phyloP scores from a whole-genome alignment of 1,284 basidiomycete genomes.

The Leccinum cinnamomeum region DNA sequence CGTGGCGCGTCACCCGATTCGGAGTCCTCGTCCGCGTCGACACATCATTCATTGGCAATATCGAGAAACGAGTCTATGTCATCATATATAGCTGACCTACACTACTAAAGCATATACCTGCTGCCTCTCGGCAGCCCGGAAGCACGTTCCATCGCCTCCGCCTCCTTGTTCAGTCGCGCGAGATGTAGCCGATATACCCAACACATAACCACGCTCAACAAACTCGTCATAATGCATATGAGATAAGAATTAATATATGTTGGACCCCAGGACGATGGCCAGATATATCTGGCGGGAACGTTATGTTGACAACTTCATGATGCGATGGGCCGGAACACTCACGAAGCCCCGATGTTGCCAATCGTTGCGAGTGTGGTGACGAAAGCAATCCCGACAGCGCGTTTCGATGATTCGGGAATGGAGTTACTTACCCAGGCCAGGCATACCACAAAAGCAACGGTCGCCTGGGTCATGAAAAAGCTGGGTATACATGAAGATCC shows the following conservation, averaged over 20 bases:
- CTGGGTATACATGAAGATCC: conserved; percentile 25
- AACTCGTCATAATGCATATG: conserved; percentile 52
- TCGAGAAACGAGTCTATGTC: background rate
- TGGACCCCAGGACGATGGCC: conserved; percentile 40
- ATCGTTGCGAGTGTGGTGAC: conserved; percentile 53
- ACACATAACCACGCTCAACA: conserved; percentile 51
- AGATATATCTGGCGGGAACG: conserved; percentile 40
- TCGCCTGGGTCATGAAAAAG: conserved; percentile 56
- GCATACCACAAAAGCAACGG: conserved; percentile 51
- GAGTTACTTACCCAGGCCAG: conserved; percentile 53
- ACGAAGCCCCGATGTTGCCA: conserved; percentile 54
- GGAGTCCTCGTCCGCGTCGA: too few relatives aligned
- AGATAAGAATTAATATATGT: conserved; percentile 39
- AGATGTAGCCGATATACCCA: conserved; percentile 54
- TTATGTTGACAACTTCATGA: background rate
- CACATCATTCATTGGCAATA: background rate
- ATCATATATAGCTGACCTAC: background rate
- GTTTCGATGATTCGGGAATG: conserved; percentile 51
- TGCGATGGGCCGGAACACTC: conserved; percentile 25
- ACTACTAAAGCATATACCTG: conserved; percentile 44
- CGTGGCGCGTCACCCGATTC: too few relatives aligned
- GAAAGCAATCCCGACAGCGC: conserved; percentile 52
- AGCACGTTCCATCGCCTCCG: conserved; percentile 45
- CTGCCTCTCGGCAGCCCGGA: conserved; percentile 38
- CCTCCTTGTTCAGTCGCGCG: conserved; percentile 44